Evolutionary conservation across 345 rosid genomes (phyloP), one percentile per base, ranked within the genome.

Genomic region (Populus pruinosa): DNA sequence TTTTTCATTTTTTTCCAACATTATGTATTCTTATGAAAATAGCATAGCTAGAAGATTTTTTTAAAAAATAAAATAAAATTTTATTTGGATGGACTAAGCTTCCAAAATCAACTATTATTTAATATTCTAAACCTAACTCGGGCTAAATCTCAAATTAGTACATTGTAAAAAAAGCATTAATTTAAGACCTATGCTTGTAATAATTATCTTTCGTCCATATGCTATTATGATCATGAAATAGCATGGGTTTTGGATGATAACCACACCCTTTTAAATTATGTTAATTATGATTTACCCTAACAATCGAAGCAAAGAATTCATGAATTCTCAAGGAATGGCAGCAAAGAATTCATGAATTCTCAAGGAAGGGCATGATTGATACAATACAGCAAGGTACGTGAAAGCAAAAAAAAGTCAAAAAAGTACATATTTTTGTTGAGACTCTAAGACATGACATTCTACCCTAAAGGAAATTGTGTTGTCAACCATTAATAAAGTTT

Each of bases 391-490:
- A 14, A 41, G 64, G 63, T 31, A 70, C 8, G 55, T 63, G 18
- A 12, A 59, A 16, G 2, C 2, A 14, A 13, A 5, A 10, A 38
- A 69, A 69, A 77, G 64, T 69, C 64, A 44, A 70, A 61, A 62
- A 69, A 62, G 73, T 55, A 27, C 39, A 29, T 6, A 14, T 65
- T 39, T 31, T 76, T 21, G 70, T 70, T 77, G 23, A 69, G 79
- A 61, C 71, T 36, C 10, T 6, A 61, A 17, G 70, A 77, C 67
- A 73, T 70, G 80, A 77, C 80, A 47, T 77, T 63, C 53, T 59
- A 77, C 63, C 80, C 75, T 70, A 77, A 77, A 77, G 63, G 12
- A 59, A 70, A 62, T 21, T 53, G 61, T 39, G 53, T 69, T 39
- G 35, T 41, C 69, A 23, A 38, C 69, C 70, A 55, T 39, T 29